Base-by-base conservation (phyloP, 2,329 filamentous ascomycete species). In the Verticillium dahliae region DNA sequence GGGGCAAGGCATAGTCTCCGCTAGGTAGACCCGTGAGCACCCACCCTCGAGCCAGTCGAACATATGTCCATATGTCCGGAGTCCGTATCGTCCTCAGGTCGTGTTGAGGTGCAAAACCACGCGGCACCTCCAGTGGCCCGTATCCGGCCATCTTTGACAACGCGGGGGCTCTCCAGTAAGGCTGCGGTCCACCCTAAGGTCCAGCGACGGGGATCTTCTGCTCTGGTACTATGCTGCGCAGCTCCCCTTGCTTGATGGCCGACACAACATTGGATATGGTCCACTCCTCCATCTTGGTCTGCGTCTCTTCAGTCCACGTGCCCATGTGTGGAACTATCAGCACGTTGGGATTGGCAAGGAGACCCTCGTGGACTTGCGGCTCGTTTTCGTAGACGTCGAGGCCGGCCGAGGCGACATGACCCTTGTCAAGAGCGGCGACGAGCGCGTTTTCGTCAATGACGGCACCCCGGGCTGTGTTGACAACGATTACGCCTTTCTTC, bases 301-400 rank as follows among this genome's bases (percentile, higher is more conserved):
- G 78, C 6, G 83, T 85, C 76, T 85, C 91, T 34, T 86, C 77
- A 0, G 90, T 94, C 81, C 85, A 92, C 0, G 92, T 96, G 0
- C 91, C 91, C 90, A 96, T 90, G 73, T 96, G 92, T 59, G 92
- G 92, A 39, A 96, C 76, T 34, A 96, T 79, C 68, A 94, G 79
- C 27, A 91, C 90, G 67, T 85, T 83, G 2, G 85, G 85, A 70
- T 94, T 93, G 15, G 78, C 76, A 14, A 93, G 67, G 52, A 96
- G 78, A 1, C 88, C 90, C 0, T 86, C 87, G 69, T 95, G 90
- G 34, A 96, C 78, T 62, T 84, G 80, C 0, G 92, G 92, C 74
- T 96, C 91, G 41, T 92, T 80, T 71, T 96, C 91, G 70, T 87
- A 96, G 58, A 96, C 91, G 71, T 96, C 91, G 5, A 96, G 80